Evolutionary conservation across 495 filamentous ascomycete species (phyloP), one percentile per base, ranked within the genome.

Genomic region (Penicillium malachiteum): DNA sequence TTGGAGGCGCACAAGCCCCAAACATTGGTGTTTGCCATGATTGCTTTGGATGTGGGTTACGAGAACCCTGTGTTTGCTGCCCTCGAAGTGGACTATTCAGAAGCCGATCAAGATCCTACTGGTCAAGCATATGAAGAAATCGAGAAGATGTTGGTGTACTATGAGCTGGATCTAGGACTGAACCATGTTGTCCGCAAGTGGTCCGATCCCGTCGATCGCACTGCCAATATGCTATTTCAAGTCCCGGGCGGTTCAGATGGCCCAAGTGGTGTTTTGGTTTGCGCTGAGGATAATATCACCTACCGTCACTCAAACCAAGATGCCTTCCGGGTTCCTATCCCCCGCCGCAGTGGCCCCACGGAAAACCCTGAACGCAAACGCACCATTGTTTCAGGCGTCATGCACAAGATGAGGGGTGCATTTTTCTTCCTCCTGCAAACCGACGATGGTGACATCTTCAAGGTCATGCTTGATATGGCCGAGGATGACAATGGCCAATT

Each of bases 1-100:
- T 77, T 97, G n/a, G 95, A 97, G 73, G 95, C 95, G 6, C 94
- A 97, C 72, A 95, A 92, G 70, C 84, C 91, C n/a, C 92, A 96
- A 51, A 94, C 90, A 1, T 69, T 97, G 48, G 91, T 97, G 13
- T 91, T 96, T 56, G 89, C 89, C 8, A 72, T 97, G 59, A 86
- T 87, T 9, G 89, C 88, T 2, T 70, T 99, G 51, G 95, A 99
- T 69, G 91, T 95, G 35, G 94, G 94, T 21, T 97, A 97, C 69
- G 90, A 96, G 59, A 97, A 97, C 65, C 95, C 95, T 11, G 82
- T 97, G 13, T 99, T 97, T 62, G 95, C 95, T 46, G 89, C 90
- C 5, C 81, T 99, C 4, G 95, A 99, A 69, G 82, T 96, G 10
- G 93, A 97, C 63, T 97, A 96, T 65, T 83, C 87, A 2, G 92